Evolutionary conservation across 805 yeast species (phyloP).

Genomic region (Cyberlindnera bimundalis): DNA sequence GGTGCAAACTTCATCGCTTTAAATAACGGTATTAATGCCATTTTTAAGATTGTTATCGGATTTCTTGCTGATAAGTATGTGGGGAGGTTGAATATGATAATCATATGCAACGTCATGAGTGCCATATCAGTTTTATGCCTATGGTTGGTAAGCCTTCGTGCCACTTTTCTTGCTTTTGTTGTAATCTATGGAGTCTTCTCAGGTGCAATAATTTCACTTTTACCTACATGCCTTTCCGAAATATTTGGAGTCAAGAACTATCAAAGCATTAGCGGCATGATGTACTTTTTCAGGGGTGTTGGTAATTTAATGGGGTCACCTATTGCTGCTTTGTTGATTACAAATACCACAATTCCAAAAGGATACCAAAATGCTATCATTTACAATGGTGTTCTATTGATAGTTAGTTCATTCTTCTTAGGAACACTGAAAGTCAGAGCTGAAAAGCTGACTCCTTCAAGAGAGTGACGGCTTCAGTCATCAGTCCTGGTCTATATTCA

Average conservation of each 20-base stretch:
- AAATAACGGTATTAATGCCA: slow-evolving; percentile 34
- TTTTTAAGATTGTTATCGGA: slow-evolving; percentile 34
- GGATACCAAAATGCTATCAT: slow-evolving; percentile 29
- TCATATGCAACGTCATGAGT: slow-evolving; percentile 35
- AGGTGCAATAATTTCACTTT: slow-evolving; percentile 33
- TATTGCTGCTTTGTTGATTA: slow-evolving; percentile 32
- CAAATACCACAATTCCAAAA: slow-evolving; percentile 8
- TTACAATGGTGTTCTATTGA: slow-evolving; percentile 27
- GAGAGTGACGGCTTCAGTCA: too few relatives aligned
- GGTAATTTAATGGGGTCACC: slow-evolving; percentile 36
- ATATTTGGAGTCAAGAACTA: slow-evolving; percentile 33
- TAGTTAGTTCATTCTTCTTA: slow-evolving; percentile 7
- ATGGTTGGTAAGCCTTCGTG: slow-evolving; percentile 33
- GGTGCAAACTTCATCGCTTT: slow-evolving; percentile 36
- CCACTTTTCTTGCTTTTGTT: slow-evolving; percentile 31
- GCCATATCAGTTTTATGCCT: slow-evolving; percentile 33
- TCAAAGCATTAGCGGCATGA: slow-evolving; percentile 33
- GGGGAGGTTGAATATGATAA: slow-evolving; percentile 41
- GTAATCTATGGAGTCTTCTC: slow-evolving; percentile 35
- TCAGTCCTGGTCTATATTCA: not conserved
- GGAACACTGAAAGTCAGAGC: slow-evolving; percentile 4
- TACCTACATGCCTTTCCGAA: slow-evolving; percentile 34
- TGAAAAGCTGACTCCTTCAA: slow-evolving; percentile 2
- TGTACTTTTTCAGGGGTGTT: slow-evolving; percentile 34
- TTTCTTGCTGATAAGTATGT: slow-evolving; percentile 34